Conservation (phyloP, 176 grass and related monocot genomes). For the Avena sativa region DNA sequence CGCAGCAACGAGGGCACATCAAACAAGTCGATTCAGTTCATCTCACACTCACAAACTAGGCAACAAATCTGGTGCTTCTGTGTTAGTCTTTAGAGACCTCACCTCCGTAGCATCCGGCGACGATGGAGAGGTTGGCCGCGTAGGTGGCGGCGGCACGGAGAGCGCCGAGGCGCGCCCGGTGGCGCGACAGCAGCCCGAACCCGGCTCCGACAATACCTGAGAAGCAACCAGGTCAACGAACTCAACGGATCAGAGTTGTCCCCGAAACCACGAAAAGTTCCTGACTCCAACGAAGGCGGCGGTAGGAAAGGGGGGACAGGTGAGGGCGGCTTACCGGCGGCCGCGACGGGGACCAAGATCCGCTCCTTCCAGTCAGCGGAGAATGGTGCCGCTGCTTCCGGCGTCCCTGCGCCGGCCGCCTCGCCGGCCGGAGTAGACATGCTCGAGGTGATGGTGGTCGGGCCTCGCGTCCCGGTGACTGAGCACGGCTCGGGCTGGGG, state of each 20-base stretch:
- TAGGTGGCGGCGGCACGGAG: constrained; percentile 51
- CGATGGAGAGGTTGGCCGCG: constrained; percentile 68
- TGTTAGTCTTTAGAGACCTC: constrained; percentile 12
- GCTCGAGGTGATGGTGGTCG: not conserved
- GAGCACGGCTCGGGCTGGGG: not conserved
- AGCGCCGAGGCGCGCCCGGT: constrained; percentile 61
- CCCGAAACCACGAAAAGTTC: not conserved
- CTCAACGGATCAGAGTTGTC: constrained; percentile 28
- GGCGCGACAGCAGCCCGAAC: constrained; percentile 64
- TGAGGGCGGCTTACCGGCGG: constrained; percentile 51
- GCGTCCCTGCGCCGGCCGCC: constrained; percentile 19
- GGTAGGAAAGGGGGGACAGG: not conserved
- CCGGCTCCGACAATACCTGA: constrained; percentile 65
- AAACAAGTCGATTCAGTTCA: not conserved
- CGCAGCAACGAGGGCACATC: not conserved
- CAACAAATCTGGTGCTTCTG: not conserved
- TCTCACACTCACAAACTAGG: not conserved
- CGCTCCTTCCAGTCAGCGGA: constrained; percentile 67
- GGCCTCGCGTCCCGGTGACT: not conserved
- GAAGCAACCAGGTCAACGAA: constrained; percentile 30
- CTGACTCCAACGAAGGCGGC: not conserved
- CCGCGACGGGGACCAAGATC: constrained; percentile 57
- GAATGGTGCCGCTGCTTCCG: constrained; percentile 1
- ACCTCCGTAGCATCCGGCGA: constrained; percentile 81
- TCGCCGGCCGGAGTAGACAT: constrained; percentile 50